Conservation (phyloP, 2,329 filamentous ascomycete genomes). For the Metarhizium brunneum region DNA sequence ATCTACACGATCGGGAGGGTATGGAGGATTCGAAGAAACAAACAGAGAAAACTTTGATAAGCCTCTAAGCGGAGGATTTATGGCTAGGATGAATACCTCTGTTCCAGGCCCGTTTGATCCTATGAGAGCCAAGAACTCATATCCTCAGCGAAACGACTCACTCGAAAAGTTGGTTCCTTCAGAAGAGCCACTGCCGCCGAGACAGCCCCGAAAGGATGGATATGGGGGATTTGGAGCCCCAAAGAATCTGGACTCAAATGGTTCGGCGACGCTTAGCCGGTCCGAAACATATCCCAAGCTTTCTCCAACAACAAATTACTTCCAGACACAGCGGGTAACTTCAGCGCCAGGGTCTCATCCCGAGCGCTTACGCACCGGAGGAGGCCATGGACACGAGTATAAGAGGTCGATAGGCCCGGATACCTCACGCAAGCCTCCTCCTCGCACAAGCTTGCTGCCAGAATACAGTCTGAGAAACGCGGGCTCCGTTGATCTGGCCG, state of each 20-base stretch:
- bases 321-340: slow-evolving; percentile 28
- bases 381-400: slow-evolving; percentile 18
- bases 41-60: slow-evolving; percentile 6
- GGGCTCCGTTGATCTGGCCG: slow-evolving; percentile 44
- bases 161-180: slow-evolving; percentile 10
- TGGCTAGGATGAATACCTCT: slow-evolving; percentile 57
- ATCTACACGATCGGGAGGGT: slow-evolving; percentile 31
- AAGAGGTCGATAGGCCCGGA: slow-evolving; percentile 38
- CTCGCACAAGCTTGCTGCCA: slow-evolving; percentile 38
- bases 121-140: slow-evolving; percentile 26
- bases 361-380: slow-evolving; percentile 22
- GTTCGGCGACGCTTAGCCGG: slow-evolving; percentile 30
- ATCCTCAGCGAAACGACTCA: slow-evolving; percentile 22
- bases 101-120: slow-evolving; percentile 57
- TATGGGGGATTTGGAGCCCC: slow-evolving; percentile 51
- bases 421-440: slow-evolving; percentile 42
- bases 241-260: slow-evolving; percentile 24
- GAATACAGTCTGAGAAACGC: slow-evolving; percentile 26
- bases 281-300: slow-evolving; percentile 45
- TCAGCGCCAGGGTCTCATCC: slow-evolving; percentile 37
- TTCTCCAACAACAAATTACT: slow-evolving; percentile 25
- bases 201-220: slow-evolving; percentile 38
- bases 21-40: slow-evolving; percentile 33
- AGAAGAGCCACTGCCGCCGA: slow-evolving; percentile 19
- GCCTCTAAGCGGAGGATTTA: slow-evolving; percentile 25